Conservation (phyloP, 2,329 filamentous ascomycete species). For the Arthrinium phaeospermum region DNA sequence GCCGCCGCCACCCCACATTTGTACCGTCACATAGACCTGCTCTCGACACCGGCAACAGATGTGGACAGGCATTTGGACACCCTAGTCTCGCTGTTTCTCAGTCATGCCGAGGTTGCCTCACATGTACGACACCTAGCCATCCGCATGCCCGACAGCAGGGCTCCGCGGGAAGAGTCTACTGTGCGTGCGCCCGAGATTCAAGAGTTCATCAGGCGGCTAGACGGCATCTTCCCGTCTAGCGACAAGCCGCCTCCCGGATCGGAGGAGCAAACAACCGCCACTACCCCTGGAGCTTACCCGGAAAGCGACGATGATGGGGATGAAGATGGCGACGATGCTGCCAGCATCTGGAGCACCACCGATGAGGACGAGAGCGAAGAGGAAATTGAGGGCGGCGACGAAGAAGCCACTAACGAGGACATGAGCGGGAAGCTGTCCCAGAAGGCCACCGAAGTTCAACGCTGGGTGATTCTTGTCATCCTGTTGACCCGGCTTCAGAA, state of each 20-base stretch:
- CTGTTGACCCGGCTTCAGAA: conserved; percentile 20
- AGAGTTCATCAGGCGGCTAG: conserved; percentile 5
- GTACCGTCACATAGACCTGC: conserved; percentile 23
- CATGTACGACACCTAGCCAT: conserved; percentile 20
- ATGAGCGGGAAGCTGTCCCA: conserved; percentile 14
- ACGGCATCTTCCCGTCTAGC: conserved; percentile 1
- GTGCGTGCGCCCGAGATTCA: conserved; percentile 4
- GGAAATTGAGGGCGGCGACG: conserved; percentile 1
- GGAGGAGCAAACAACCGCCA: background rate
- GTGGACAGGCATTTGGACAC: conserved; percentile 1
- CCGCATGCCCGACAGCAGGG: conserved; percentile 16
- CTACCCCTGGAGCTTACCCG: background rate
- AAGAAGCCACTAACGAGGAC: conserved; percentile 16
- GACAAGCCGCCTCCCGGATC: background rate
- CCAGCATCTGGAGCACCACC: conserved; percentile 21
- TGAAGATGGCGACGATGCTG: background rate
- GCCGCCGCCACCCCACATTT: conserved; percentile 21
- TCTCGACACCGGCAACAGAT: background rate
- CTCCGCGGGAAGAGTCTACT: background rate
- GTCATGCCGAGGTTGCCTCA: conserved; percentile 15
- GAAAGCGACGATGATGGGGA: background rate
- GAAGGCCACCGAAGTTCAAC: conserved; percentile 5
- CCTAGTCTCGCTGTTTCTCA: conserved; percentile 16
- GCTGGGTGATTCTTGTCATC: conserved; percentile 20
- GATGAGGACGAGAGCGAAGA: conserved; percentile 22